These are phyloP conservation scores for Pleurotus ostreatus DNA, from an alignment of 768 basidiomycete species.

Conservation along the genomic window DNA sequence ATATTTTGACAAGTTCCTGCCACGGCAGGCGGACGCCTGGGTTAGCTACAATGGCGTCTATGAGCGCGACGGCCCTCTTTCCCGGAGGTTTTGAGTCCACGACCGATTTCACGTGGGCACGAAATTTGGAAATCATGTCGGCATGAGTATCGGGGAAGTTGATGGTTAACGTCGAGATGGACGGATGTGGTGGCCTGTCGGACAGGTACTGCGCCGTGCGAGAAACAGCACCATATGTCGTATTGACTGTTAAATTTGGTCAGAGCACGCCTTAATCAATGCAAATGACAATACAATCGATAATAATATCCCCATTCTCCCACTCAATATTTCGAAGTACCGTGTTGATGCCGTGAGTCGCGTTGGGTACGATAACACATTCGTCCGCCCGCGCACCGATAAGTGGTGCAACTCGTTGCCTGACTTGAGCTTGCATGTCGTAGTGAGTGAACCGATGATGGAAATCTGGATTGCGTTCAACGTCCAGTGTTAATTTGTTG, in stretches of 20 bases:
- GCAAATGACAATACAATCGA: conserved; percentile 37
- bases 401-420: conserved; percentile 43
- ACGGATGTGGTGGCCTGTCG: conserved; percentile 48
- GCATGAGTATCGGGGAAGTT: conserved; percentile 43
- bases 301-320: conserved; percentile 58
- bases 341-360: conserved; percentile 56
- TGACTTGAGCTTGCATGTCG: conserved; percentile 27
- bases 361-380: conserved; percentile 50
- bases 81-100: conserved; percentile 3
- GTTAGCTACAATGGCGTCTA: conserved; percentile 62
- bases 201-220: conserved; percentile 45
- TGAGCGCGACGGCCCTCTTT: conserved; percentile 58
- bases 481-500: conserved; percentile 26
- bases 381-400: conserved; percentile 42
- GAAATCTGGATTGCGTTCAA: conserved; percentile 49
- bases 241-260: conserved; percentile 14
- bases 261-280: too few relatives aligned
- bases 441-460: conserved; percentile 35
- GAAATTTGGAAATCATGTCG: conserved; percentile 32
- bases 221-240: conserved; percentile 46
- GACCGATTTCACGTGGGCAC: conserved; percentile 13
- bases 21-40: conserved; percentile 73
- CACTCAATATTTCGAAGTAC: conserved; percentile 59
- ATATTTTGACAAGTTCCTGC: conserved; percentile 66
- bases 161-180: conserved; percentile 38